Evolutionary conservation across 129 eudicot genomes (phyloP), one percentile per base, ranked within the genome.

Genomic region (Helichrysum umbraculigerum): DNA sequence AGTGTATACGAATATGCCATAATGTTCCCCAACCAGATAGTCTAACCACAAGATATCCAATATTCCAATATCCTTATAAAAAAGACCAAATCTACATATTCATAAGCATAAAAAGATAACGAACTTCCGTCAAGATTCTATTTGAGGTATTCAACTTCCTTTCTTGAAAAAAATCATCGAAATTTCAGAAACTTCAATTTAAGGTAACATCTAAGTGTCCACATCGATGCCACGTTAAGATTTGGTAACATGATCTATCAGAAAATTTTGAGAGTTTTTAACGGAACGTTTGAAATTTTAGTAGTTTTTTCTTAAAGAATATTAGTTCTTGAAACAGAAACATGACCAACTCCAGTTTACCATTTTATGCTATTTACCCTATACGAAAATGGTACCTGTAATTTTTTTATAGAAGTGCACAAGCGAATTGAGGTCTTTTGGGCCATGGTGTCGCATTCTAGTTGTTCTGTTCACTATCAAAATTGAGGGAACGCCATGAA

Each of bases 401-500:
- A 83, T 70, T 79, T 76, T 81, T 83, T 77, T 79, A 68, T 92
- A 92, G 76, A 89, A 92, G 37, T 65, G 68, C 25, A 79, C 57
- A 62, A 92, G 83, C 21, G 90, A 78, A n/a, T 12, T 81, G 35
- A 92, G 78, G 79, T 92, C 91, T 79, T 86, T 92, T 16, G 80
- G 81, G 44, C 96, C 96, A 81, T 69, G 83, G 79, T 76, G 81
- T 44, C 81, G 87, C 77, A 82, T 76, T 72, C 72, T 59, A 6
- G 86, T 79, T 71, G 88, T 82, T 63, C 76, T 83, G 72, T 83
- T 87, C 80, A 86, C 77, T 42, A 92, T 79, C 79, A 89, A 75
- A 61, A 92, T 65, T 7, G 96, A 79, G 12, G 98, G 98, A 63
- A 92, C 81, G 37, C 93, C 84, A 73, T 83, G 98, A 75, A 92